Base-by-base conservation (phyloP, 257 asterid genomes). In the Gardenia jasminoides region DNA sequence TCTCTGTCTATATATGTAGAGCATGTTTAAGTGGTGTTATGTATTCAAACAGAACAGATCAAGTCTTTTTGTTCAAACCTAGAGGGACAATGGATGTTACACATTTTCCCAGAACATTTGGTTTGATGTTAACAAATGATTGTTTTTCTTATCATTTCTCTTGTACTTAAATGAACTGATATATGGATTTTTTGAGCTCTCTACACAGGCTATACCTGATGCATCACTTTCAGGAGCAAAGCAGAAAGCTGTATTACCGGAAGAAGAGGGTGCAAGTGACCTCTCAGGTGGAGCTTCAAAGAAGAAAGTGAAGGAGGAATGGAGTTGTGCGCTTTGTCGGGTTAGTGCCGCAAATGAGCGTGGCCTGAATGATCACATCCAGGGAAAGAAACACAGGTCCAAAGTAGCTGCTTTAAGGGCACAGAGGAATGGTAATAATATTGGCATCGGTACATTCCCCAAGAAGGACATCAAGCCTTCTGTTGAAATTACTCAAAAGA, bases 351-450 rank as follows among this genome's bases (percentile, higher is more conserved):
- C 83, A 22, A 81, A 81, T 24, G 85, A 91, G 80, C 75, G 15
- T 31, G 84, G 50, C 52, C 78, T 91, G 70, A 80, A 81, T 2
- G 85, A 80, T 7, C 97, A 90, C 84, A 75, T 88, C 16, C 31
- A 19, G 71, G 97, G 95, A 66, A 93, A 82, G 86, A 91, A 84
- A 68, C 97, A 91, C 88, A 89, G 88, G 80, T 56, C 85, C 9
- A 91, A 86, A 82, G 92, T 83, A 83, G 88, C 88, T 47, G 88
- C 85, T n/a, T 67, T 80, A 77, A 77, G 61, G 77, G 81, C 83
- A 46, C 80, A 58, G 71, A 82, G 39, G 26, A 54, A 73, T 3
- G 88, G 84, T 0, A 80, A 84, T 65, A 86, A 85, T 61, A 85
- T 72, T 33, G 80, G 75, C 22, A 82, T 86, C 1, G 91, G 91